These are phyloP conservation scores for Trichoderma asperellum DNA, from an alignment of 2,329 filamentous ascomycete species.

Conservation along the genomic window DNA sequence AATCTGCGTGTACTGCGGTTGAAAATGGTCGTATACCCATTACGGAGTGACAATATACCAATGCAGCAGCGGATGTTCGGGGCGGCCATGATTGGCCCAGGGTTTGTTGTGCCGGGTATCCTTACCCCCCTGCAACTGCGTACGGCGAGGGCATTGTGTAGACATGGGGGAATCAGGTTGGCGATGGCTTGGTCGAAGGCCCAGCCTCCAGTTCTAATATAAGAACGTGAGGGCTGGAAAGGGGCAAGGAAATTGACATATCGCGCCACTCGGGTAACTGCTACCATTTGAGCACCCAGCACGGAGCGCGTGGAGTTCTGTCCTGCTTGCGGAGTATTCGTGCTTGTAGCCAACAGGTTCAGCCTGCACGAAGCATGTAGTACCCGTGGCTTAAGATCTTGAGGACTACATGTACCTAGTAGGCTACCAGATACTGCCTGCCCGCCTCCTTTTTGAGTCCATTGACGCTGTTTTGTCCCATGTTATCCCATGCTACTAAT, in stretches of 20 bases:
- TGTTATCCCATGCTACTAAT: not conserved
- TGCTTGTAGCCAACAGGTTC: not conserved
- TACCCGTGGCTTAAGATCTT: not conserved
- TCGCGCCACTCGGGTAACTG: conserved; percentile 18
- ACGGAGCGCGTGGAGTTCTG: not conserved
- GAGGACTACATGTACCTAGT: not conserved
- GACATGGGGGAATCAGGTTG: not conserved
- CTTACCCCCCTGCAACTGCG: conserved; percentile 2
- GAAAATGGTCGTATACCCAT: not conserved
- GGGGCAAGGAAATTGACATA: conserved; percentile 12
- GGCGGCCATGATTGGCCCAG: conserved; percentile 11
- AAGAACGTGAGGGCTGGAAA: conserved; percentile 3
- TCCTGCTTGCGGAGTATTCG: not conserved
- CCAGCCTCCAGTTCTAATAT: conserved; percentile 7
- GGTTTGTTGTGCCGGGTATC: conserved; percentile 11
- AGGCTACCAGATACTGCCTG: not conserved
- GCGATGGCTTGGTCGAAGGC: conserved; percentile 11
- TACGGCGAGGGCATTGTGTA: not conserved
- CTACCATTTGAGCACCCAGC: not conserved
- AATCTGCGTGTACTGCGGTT: not conserved
- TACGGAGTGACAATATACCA: not conserved
- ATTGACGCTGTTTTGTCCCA: no score
- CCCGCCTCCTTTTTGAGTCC: conserved; percentile 12
- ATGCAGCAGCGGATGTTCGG: not conserved
- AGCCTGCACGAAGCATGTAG: not conserved